phyloP scores from a whole-genome alignment of 768 basidiomycete genomes.

The Tulasnella sp. region DNA sequence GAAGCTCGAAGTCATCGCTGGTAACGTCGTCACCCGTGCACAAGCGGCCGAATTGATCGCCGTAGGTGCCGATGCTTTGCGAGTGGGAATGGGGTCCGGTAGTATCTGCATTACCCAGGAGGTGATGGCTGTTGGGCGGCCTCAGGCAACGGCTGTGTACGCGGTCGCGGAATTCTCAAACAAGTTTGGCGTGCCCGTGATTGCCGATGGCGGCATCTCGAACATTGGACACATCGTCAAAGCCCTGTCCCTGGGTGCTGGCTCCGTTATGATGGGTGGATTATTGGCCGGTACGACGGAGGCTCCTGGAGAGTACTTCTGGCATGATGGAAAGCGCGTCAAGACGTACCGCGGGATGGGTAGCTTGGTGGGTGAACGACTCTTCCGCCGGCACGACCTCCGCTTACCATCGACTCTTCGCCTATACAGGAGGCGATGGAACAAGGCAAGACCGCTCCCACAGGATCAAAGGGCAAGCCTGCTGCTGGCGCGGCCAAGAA shows the following conservation, averaged over 20 bases:
- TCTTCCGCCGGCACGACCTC: background rate
- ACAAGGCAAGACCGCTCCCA: conserved; percentile 59
- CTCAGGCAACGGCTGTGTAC: conserved; percentile 98
- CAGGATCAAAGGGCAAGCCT: conserved; percentile 37
- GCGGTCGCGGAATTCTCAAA: conserved; percentile 91
- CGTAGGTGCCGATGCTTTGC: conserved; percentile 93
- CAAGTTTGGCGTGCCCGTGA: conserved; percentile 94
- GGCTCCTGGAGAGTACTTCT: conserved; percentile 98
- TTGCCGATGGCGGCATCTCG: conserved; percentile 93
- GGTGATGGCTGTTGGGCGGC: conserved; percentile 98
- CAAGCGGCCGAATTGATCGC: conserved; percentile 93
- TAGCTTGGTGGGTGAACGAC: conserved; percentile 60
- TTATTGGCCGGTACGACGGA: conserved; percentile 94
- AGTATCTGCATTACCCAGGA: conserved; percentile 99
- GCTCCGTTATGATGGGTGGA: conserved; percentile 99
- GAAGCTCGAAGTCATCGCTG: conserved; percentile 88
- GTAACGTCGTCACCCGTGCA: conserved; percentile 97
- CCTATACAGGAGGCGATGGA: conserved; percentile 81
- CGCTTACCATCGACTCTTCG: background rate
- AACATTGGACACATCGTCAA: conserved; percentile 99
- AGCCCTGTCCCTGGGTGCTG: conserved; percentile 89
- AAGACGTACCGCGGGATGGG: conserved; percentile 99
- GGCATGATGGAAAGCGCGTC: conserved; percentile 97
- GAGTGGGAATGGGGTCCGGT: conserved; percentile 97
- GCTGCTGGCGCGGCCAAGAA: conserved; percentile 36